phyloP scores from a whole-genome alignment of 2,329 filamentous ascomycete genomes.

The Scedosporium minutisporum region DNA sequence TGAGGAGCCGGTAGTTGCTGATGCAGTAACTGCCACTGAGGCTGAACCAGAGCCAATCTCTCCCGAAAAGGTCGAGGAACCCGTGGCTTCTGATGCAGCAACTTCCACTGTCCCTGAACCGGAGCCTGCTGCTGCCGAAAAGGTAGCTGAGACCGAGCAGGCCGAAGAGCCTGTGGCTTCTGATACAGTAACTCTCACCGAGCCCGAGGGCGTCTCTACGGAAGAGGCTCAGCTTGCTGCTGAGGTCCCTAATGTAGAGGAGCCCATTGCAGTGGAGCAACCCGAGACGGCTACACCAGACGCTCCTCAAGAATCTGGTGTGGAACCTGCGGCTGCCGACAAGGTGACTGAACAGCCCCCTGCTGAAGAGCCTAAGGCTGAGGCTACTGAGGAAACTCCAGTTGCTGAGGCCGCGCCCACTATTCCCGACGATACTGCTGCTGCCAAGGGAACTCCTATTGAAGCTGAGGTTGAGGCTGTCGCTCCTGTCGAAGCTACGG shows the following conservation, averaged over 20 bases:
- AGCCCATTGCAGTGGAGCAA: background rate
- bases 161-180: background rate
- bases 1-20: too few relatives aligned
- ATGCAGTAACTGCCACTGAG: background rate
- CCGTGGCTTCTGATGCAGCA: background rate
- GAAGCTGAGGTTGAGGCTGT: too few relatives aligned
- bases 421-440: background rate
- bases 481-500: too few relatives aligned
- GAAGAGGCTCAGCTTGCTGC: background rate
- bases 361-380: background rate
- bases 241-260: too few relatives aligned
- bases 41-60: too few relatives aligned
- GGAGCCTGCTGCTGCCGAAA: background rate
- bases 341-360: too few relatives aligned
- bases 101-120: background rate
- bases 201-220: background rate
- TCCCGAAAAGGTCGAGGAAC: background rate
- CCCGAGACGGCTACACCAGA: too few relatives aligned
- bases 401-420: background rate
- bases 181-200: too few relatives aligned
- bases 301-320: background rate
- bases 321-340: too few relatives aligned
- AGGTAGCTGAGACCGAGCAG: background rate
- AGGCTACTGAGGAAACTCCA: background rate
- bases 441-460: too few relatives aligned